Base-by-base conservation (phyloP, 164 flowering plant species). In the Vitis rupestris region DNA sequence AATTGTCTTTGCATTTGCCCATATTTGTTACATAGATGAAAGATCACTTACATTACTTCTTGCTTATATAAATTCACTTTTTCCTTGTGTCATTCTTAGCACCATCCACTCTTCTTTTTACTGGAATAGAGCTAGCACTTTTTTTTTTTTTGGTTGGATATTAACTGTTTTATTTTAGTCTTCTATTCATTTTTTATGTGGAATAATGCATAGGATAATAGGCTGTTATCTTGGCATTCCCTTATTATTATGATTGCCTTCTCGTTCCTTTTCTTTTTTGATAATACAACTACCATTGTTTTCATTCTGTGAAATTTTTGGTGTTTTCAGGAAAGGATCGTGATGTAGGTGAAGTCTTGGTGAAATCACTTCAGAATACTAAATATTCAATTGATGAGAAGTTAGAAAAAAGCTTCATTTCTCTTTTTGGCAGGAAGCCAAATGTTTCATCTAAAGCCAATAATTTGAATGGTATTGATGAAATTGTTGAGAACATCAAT, bases 361-460 rank as follows among this genome's bases (percentile, higher is more conserved):
- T 96, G 44, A 91, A 85, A 76, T 82, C 87, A 10, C 87, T 96
- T 44, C 99, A 96, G 77, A 88, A 88, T 50, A 86, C 90, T 8
- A 86, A 89, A 67, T 89, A 90, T 70, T 86, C 97, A n/a, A 68
- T 91, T 75, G 90, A 92, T 78, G 99, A 96, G 72, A 92, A 88
- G 78, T 69, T 93, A 72, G 88, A 85, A 19, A 73, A 93, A 51
- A 87, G 93, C 76, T 84, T 76, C 74, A 88, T 96, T 61, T 69
- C 64, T 19, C 76, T 90, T 66, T 91, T 91, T 53, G 65, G 91
- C 61, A 76, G 77, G 65, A 84, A 75, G 65, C 81, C 80, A 72
- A 75, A 75, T 67, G 65, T 12, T 14, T 76, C 78, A 16, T 70
- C 76, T 48, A 80, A 78, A 75, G 78, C 75, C 72, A 37, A 1